Base-by-base conservation (phyloP, 2,329 filamentous ascomycete species). In the Zymoseptoria brevis region DNA sequence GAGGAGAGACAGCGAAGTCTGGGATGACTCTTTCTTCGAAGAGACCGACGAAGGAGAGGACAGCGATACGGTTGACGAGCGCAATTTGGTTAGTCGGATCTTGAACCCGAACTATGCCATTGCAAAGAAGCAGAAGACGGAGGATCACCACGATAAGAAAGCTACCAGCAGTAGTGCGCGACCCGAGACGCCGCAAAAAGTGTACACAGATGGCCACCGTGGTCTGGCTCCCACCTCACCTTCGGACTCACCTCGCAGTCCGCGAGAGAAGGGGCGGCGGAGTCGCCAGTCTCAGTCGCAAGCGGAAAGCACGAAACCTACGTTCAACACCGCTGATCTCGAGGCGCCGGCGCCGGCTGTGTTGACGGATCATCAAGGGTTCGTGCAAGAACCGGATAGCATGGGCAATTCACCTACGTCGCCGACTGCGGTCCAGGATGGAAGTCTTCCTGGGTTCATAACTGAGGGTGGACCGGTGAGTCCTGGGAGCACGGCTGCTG, bases 1-100 rank as follows among this genome's bases (percentile, higher is more conserved):
- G 60, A 72, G 75, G 54, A 71, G 74, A 59, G 74, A 76, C 30
- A 77, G 76, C n/a, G 72, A 69, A 2, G 68, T 74, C 2, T 81
- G 79, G 79, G 78, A 80, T 56, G 78, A 80, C 49, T 68, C 74
- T 1, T 77, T 78, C 57, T 79, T 80, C 56, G 78, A 79, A 48
- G 54, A 56, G 41, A 75, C 72, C 19, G 70, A 64, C 0, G 76
- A 76, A n/a, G 76, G 73, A 8, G 76, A 79, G 53, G 75, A 77
- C 41, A 75, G 75, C 4, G 78, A 80, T 45, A 59, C 63, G 9
- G 76, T 70, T 4, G 68, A 72, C 30, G 71, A 72, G 57, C 63
- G 69, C 19, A 68, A 67, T 19, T 54, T 70, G 19, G 66, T 71
- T 11, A 62, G 65, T 22, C 60, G 64, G 35, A 58, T 72, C 22